Conservation (phyloP, 176 grass and related monocot species). For the Zoysia pacifica region DNA sequence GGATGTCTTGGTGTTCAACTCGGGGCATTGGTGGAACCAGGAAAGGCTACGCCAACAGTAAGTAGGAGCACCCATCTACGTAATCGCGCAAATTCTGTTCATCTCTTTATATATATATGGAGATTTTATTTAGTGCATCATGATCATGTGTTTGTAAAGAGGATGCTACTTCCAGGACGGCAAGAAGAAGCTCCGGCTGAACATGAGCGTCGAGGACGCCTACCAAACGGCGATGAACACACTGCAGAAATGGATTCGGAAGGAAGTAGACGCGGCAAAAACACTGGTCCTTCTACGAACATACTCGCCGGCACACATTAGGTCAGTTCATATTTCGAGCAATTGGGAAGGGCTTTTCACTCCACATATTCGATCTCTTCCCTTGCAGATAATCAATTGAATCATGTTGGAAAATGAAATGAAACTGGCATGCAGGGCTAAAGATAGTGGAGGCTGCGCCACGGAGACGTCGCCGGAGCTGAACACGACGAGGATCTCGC, state of each 20-base stretch:
- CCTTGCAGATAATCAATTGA: not conserved
- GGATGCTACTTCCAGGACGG: slow-evolving; percentile 67
- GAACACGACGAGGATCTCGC: slow-evolving; percentile 31
- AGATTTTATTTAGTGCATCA: not conserved
- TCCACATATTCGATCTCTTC: not conserved
- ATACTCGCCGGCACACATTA: slow-evolving; percentile 56
- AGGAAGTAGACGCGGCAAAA: slow-evolving; percentile 38
- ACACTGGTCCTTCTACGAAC: slow-evolving; percentile 55
- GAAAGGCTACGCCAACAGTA: slow-evolving; percentile 46
- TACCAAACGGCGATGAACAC: slow-evolving; percentile 47
- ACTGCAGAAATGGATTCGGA: slow-evolving; percentile 49
- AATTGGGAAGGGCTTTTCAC: not conserved
- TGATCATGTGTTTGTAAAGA: slow-evolving; percentile 24
- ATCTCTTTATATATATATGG: not conserved
- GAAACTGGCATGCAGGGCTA: slow-evolving; percentile 9
- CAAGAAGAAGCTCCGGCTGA: slow-evolving; percentile 53
- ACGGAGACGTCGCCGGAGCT: slow-evolving; percentile 51
- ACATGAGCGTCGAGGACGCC: slow-evolving; percentile 54
- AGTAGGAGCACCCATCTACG: not conserved
- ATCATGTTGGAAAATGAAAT: too few species aligned
- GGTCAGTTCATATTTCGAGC: slow-evolving; percentile 10
- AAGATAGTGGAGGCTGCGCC: slow-evolving; percentile 31
- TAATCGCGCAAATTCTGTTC: not conserved
- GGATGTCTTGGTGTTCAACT: slow-evolving; percentile 59
- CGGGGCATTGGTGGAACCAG: slow-evolving; percentile 70